phyloP scores from a whole-genome alignment of 116 monocot species.

The Cymodocea nodosa region DNA sequence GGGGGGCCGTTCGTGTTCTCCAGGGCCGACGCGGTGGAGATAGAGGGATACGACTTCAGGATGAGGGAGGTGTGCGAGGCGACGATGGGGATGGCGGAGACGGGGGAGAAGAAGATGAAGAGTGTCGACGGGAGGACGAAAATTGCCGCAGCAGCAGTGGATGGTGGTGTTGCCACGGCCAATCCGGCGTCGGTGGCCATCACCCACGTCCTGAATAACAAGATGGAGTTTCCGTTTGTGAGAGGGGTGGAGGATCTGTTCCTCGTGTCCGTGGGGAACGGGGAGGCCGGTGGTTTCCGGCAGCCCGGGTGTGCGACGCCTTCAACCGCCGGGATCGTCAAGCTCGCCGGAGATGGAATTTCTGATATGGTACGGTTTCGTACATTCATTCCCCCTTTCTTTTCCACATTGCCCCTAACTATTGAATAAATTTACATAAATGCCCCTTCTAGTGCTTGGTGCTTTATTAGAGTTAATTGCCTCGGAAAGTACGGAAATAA shows the following conservation, averaged over 20 bases:
- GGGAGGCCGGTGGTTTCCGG: conserved; percentile 7
- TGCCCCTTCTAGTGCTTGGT: too few species aligned
- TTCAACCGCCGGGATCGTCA: conserved; percentile 1
- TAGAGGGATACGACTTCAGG: conserved; percentile 51
- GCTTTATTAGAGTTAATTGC: too few species aligned
- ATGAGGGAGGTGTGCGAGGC: conserved; percentile 58
- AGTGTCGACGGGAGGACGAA: conserved; percentile 29
- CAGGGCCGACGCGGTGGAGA: conserved; percentile 56
- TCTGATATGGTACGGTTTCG: conserved; percentile 15
- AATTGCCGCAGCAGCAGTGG: conserved; percentile 20
- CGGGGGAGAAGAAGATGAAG: conserved; percentile 7
- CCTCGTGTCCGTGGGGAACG: conserved; percentile 39
- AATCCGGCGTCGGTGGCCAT: conserved; percentile 50
- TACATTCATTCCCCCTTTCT: too few species aligned
- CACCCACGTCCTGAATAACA: conserved; percentile 65
- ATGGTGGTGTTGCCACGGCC: conserved; percentile 33
- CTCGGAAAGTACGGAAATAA: too few species aligned
- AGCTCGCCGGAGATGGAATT: conserved; percentile 15
- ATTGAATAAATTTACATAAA: too few species aligned
- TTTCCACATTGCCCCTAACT: too few species aligned
- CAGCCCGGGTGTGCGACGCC: not conserved
- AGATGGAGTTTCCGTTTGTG: conserved; percentile 44
- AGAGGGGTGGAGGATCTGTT: conserved; percentile 27
- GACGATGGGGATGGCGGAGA: conserved; percentile 28
- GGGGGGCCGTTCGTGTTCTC: conserved; percentile 81